Evolutionary conservation across 148 eudicot species (phyloP), one percentile per base, ranked within the genome.

Genomic region (Diospyros kaki): DNA sequence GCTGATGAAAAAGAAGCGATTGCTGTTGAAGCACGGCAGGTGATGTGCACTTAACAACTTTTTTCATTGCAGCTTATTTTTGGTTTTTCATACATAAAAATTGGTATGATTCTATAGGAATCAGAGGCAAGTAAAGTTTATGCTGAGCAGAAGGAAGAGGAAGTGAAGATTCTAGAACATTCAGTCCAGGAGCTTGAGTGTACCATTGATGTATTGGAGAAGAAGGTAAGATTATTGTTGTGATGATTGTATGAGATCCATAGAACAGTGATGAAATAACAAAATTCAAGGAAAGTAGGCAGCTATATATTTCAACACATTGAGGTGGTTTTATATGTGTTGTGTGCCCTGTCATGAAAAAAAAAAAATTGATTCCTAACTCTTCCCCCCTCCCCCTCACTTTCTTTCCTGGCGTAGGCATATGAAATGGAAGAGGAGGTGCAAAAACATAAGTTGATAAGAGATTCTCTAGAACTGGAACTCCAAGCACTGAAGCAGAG

Each of bases 1-100:
- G 90, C 88, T 74, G 93, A 89, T 81, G 93, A 87, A 77, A 89
- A 89, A 70, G 90, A 89, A 83, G 93, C 93, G 68, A 76, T 85
- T 72, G 87, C 87, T 80, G 77, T 75, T 50, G 90, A 89, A 83
- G 87, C 90, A 52, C 89, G 82, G 10, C 89, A 89, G 90, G 93
- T 89, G 28, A 83, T 50, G 74, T 70, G 56, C 65, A 62, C 18
- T 18, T 15, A 56, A 9, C 60, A 44, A 46, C 54, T 51, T 69
- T 52, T 68, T 68, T 58, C 68, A 13, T 41, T 71, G 55, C 59
- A 50, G 38, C 42, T 75, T 59, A 41, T 46, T 54, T 66, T 12
- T 15, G 12, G 52, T 48, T 4, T 48, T 48, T 48, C 63, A 42
- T 64, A 64, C 48, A 15, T 51, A 54, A n/a, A 50, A 55, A 40